These are phyloP conservation scores for Malus asiatica DNA, from an alignment of 306 rosid species.

Conservation along the genomic window DNA sequence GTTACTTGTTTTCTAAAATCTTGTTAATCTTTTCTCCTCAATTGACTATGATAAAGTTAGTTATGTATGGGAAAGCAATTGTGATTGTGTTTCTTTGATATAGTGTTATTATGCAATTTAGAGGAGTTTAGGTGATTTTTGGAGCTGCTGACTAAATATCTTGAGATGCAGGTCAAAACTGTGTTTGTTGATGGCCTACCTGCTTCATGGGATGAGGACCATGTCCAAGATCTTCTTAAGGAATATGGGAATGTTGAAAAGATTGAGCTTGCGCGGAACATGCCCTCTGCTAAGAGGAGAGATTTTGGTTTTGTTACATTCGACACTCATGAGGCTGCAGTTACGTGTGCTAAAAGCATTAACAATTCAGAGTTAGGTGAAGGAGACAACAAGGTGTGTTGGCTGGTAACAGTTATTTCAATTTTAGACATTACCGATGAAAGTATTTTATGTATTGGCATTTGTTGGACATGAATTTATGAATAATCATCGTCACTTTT, in stretches of 20 bases:
- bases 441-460: background rate
- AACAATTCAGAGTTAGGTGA: slow-evolving; percentile 91
- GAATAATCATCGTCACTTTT: slow-evolving; percentile 13
- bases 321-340: slow-evolving; percentile 80
- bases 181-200: slow-evolving; percentile 92
- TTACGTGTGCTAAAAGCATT: slow-evolving; percentile 79
- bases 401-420: background rate
- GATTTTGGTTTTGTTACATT: slow-evolving; percentile 96
- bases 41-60: background rate
- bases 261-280: slow-evolving; percentile 89
- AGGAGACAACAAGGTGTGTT: slow-evolving; percentile 74
- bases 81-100: background rate
- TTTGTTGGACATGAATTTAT: slow-evolving; percentile 1
- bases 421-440: background rate
- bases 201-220: slow-evolving; percentile 90
- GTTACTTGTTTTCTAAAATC: background rate
- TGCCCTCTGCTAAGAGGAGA: slow-evolving; percentile 94
- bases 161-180: slow-evolving; percentile 78
- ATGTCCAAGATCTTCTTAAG: slow-evolving; percentile 64
- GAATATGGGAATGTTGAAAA: slow-evolving; percentile 71
- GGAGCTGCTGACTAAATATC: slow-evolving; percentile 21
- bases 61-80: background rate
- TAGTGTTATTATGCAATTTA: background rate
- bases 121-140: background rate
- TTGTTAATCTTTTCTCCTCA: background rate